These are phyloP conservation scores for Gymnopilus junonius DNA, from an alignment of 768 basidiomycete species.

Conservation along the genomic window DNA sequence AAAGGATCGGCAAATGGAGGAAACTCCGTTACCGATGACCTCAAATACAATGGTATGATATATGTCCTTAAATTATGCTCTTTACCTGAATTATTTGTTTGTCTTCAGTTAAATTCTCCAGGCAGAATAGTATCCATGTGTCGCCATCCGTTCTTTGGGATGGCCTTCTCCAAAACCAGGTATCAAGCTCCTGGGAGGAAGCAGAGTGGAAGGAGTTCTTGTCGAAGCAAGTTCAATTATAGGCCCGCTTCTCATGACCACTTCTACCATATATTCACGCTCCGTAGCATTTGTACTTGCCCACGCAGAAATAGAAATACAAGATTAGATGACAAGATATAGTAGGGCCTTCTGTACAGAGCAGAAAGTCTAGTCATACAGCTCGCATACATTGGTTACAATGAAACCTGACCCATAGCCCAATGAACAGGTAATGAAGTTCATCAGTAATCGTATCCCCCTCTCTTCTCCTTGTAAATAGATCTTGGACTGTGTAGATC, in stretches of 20 bases:
- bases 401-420: neutral
- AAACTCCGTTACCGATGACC: slow-evolving; percentile 77
- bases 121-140: slow-evolving; percentile 93
- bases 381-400: too few relatives aligned
- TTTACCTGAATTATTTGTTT: neutral
- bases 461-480: slow-evolving; percentile 20
- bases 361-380: neutral
- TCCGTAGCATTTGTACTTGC: neutral
- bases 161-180: slow-evolving; percentile 69
- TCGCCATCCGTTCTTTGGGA: slow-evolving; percentile 85
- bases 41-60: slow-evolving; percentile 85
- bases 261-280: neutral
- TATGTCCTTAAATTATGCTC: neutral
- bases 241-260: slow-evolving; percentile 1
- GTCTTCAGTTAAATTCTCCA: slow-evolving; percentile 73
- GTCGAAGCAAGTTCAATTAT: slow-evolving; percentile 48
- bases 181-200: slow-evolving; percentile 84
- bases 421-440: neutral
- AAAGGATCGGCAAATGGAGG: slow-evolving; percentile 79
- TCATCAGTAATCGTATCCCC: slow-evolving; percentile 22
- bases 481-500: slow-evolving; percentile 19
- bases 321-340: neutral
- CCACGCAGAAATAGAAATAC: neutral
- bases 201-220: slow-evolving; percentile 84
- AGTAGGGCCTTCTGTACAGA: neutral